phyloP scores from a whole-genome alignment of 805 yeast species.

The Barnettozyma californica region DNA sequence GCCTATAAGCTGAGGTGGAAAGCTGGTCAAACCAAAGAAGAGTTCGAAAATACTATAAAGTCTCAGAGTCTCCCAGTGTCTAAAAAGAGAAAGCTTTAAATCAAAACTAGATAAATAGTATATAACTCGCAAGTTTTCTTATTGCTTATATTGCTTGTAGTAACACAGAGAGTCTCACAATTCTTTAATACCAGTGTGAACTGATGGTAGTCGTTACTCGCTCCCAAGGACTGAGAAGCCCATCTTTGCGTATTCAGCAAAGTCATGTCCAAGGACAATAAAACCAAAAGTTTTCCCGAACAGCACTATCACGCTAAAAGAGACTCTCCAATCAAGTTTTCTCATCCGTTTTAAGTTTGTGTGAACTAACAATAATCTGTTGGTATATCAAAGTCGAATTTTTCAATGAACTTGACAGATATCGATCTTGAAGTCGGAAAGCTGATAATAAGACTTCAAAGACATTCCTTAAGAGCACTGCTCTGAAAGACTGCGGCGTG shows the following conservation, averaged over 20 bases:
- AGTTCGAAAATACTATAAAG: conserved; percentile 18
- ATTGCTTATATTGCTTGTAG: background rate
- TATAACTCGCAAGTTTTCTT: background rate
- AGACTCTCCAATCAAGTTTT: background rate
- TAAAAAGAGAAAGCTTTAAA: background rate
- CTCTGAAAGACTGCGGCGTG: too few species aligned
- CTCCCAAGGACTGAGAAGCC: background rate
- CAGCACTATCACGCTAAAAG: background rate
- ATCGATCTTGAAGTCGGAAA: background rate
- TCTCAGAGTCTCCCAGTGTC: background rate
- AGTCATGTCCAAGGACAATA: background rate
- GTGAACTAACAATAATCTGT: background rate
- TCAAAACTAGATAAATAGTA: background rate
- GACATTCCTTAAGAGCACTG: background rate
- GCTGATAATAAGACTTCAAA: background rate
- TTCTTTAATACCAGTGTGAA: background rate
- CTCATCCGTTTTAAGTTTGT: background rate
- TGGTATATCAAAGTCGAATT: background rate
- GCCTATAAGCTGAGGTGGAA: conserved; percentile 13
- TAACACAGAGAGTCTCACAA: background rate
- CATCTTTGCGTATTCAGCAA: background rate
- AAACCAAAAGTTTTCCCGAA: background rate
- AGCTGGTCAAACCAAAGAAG: conserved; percentile 46
- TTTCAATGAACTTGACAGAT: background rate
- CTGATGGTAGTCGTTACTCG: background rate